Evolutionary conservation across 441 rosid genomes (phyloP), one percentile per base, ranked within the genome.

Genomic region (Omphalea diandra): DNA sequence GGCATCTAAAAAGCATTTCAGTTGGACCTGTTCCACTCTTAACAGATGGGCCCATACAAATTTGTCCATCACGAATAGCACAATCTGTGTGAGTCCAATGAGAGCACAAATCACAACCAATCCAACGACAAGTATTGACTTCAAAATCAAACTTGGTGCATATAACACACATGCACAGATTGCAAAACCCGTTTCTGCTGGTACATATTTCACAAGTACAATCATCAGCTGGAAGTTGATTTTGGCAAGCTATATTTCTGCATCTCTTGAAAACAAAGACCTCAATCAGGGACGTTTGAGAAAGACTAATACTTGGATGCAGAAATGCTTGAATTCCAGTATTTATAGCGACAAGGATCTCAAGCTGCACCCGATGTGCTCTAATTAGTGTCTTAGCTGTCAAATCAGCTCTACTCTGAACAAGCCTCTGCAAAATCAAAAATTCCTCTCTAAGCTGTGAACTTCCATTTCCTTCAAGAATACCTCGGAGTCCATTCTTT

Each of bases 81-180:
- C 99, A 95, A 72, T 93, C 99, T 3, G 97, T 90, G 79, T 90
- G 98, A 72, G 98, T 90, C 98, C 99, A 95, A 72, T 95, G 99
- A 71, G 98, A 91, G 76, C 96, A 95, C 76, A 92, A 76, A 55
- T 90, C 99, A 3, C 99, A 95, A 46, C 99, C 98, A 36, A 95
- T 84, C 99, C 99, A 95, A 67, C 98, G 98, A 78, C 97, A 93
- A 7, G 99, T 89, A 78, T 94, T 94, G 75, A 92, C 97, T 61
- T 88, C 93, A 80, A 94, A 94, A 81, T 94, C 99, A 49, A 94
- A 94, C 88, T 90, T 94, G 85, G 83, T 92, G 76, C 99, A 92
- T 74, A 92, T 92, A 63, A 94, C 97, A 71, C 99, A 92, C 98
- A 90, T 92, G 86, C 99, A 92, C 53, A 90, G 90, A 78, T 92